Evolutionary conservation across 2,329 filamentous ascomycete genomes (phyloP), one percentile per base, ranked within the genome.

Genomic region (Penicillium concentricum): DNA sequence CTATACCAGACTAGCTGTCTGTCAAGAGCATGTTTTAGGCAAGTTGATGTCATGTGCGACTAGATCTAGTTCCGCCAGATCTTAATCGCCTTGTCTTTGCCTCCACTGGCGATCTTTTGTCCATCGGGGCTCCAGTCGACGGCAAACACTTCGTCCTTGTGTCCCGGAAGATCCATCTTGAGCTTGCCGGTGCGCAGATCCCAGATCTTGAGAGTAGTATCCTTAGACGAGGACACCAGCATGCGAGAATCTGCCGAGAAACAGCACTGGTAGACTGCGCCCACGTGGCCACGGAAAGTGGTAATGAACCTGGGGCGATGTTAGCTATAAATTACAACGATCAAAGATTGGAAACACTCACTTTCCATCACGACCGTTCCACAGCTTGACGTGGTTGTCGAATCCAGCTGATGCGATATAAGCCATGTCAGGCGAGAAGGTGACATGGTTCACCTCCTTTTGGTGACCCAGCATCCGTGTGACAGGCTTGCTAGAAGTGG

Each of bases 51-150:
- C 42, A 53, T 51, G 32, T 34, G 37, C 32, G 45, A 35, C 16
- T 46, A 49, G 52, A 22, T 62, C 67, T 70, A 88, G 72, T 87
- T 82, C 64, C 83, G 80, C 85, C 85, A 88, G 64, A 87, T 82
- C 67, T 84, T 79, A 51, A 88, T 83, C 49, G 81, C 81, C 74
- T 96, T 97, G 74, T 99, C 94, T 72, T 93, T 93, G 10, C 94
- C 94, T 53, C 92, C 94, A 72, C 92, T 96, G 18, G 87, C 92
- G 16, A 97, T 92, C 66, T 87, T 87, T 65, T 91, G 84, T 9
- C 94, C 94, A 72, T 97, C 92, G 0, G 91, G 88, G 65, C 90
- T 92, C 94, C 93, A 97, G 72, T 97, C 93, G 13, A 97, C 87
- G 0, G 92, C 91, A 74, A 92, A 97, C 0, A 97, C 92, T 73